These are phyloP conservation scores for Acanthamoeba healyi DNA, from an alignment of 208 protist genomes.

Conservation along the genomic window DNA sequence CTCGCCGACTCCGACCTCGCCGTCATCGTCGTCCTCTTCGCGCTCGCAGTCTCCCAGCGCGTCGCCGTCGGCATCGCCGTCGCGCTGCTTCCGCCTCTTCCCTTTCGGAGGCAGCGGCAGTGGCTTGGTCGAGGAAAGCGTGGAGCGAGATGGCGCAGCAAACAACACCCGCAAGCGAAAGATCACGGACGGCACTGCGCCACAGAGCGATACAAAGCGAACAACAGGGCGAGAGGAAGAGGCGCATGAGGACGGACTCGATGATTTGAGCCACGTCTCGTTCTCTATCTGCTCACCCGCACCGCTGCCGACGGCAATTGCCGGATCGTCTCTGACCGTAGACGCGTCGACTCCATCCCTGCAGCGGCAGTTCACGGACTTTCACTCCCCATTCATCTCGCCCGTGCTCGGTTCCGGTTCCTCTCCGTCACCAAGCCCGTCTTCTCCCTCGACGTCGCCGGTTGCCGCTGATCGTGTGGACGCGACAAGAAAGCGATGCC, in stretches of 20 bases:
- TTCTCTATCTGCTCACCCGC: neutral
- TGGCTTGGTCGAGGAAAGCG: neutral
- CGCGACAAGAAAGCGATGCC: neutral
- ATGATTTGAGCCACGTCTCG: neutral
- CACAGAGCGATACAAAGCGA: neutral
- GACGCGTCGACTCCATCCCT: neutral
- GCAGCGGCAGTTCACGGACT: neutral
- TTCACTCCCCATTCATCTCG: constrained; percentile 1
- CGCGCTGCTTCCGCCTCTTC: constrained; percentile 21
- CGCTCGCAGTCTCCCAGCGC: constrained; percentile 31
- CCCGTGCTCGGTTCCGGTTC: neutral
- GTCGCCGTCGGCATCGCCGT: neutral
- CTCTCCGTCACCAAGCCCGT: neutral
- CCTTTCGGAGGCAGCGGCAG: neutral
- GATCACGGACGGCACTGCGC: neutral
- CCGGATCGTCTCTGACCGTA: neutral
- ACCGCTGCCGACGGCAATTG: neutral
- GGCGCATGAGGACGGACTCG: neutral
- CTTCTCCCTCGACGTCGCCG: neutral
- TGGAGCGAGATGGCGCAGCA: neutral
- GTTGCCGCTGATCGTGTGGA: neutral
- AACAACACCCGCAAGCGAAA: neutral
- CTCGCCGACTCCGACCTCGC: neutral
- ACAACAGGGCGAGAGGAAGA: neutral
- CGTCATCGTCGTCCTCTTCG: neutral